These are phyloP conservation scores for Aspergillus fischeri DNA, from an alignment of 2,329 filamentous ascomycete genomes.

Conservation along the genomic window DNA sequence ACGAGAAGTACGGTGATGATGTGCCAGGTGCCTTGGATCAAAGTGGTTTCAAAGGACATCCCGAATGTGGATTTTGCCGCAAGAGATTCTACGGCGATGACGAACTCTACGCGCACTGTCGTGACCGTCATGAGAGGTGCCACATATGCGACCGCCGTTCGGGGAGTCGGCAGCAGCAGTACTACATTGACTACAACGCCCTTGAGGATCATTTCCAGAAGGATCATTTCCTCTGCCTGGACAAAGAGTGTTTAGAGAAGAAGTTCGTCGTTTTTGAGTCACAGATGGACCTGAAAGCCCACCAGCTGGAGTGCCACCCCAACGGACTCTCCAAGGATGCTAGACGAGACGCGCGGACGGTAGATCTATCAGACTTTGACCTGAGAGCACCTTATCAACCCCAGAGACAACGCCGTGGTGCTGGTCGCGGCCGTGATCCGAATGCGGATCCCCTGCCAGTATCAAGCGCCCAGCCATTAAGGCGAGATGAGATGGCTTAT, in stretches of 20 bases:
- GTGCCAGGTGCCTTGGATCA: slow-evolving; percentile 84
- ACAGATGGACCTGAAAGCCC: slow-evolving; percentile 90
- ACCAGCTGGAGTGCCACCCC: slow-evolving; percentile 80
- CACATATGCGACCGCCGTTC: slow-evolving; percentile 80
- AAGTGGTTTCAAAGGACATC: slow-evolving; percentile 93
- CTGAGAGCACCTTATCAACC: slow-evolving; percentile 67
- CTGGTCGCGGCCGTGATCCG: slow-evolving; percentile 73
- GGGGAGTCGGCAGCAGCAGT: slow-evolving; percentile 68
- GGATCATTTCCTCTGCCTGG: slow-evolving; percentile 80
- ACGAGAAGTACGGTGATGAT: slow-evolving; percentile 89
- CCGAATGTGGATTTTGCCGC: slow-evolving; percentile 87
- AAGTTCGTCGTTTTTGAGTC: slow-evolving; percentile 97
- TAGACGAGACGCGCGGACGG: slow-evolving; percentile 73
- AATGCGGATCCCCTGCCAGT: slow-evolving; percentile 75
- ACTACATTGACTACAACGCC: slow-evolving; percentile 83
- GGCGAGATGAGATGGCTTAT: slow-evolving; percentile 83
- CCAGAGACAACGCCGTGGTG: slow-evolving; percentile 55
- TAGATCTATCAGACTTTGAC: slow-evolving; percentile 85
- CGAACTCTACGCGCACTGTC: slow-evolving; percentile 88
- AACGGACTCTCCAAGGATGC: slow-evolving; percentile 76
- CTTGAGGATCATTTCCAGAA: slow-evolving; percentile 82
- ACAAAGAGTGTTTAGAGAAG: slow-evolving; percentile 88
- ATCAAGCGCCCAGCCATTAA: slow-evolving; percentile 73
- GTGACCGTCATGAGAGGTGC: slow-evolving; percentile 90
- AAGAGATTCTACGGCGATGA: slow-evolving; percentile 94